Base-by-base conservation (phyloP, 2,329 filamentous ascomycete species). In the Xylogone sp. region DNA sequence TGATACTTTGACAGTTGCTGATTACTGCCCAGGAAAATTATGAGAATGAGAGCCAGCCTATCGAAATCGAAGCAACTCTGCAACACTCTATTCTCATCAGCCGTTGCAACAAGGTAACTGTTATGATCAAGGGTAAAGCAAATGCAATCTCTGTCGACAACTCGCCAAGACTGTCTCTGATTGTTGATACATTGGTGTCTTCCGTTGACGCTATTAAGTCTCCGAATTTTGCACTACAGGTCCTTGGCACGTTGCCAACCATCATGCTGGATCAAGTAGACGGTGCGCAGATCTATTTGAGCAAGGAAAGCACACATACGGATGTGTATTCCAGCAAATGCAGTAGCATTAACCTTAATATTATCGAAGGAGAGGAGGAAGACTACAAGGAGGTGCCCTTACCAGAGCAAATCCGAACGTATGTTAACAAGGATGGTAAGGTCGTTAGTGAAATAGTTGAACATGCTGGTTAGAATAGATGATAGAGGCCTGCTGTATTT, bases 61-160 rank as follows among this genome's bases (percentile, higher is more conserved):
- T 97, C 55, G 86, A 93, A 68, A 86, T 97, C 61, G 80, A 92
- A 49, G 92, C 90, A 10, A 79, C 83, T 57, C 83, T 96, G 65
- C 84, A 85, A 44, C 94, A 99, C 58, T 96, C 91, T 1, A 84
- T 99, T 57, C 84, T 97, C 58, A 94, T 99, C 68, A 90, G 87
- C 65, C 87, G 88, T 61, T 97, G 93, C 79, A 91, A 84, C 71
- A 94, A 94, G 71, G 88, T 88, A 4, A 95, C 92, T 21, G 81
- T 99, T 63, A 88, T 95, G 61, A 76, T 99, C 65, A 87, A 83
- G 65, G 92, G 90, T 71, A 99, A 99, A 73, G 91, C 90, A 52
- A 99, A 99, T 68, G 91, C 94, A n/a, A 88, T 99, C 56, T 93
- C 91, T 4, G 81, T 97, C 60, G 94, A 97, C 73, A 97, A 97